Evolutionary conservation across 768 basidiomycete genomes (phyloP).

Genomic region (Boletus huronensis): DNA sequence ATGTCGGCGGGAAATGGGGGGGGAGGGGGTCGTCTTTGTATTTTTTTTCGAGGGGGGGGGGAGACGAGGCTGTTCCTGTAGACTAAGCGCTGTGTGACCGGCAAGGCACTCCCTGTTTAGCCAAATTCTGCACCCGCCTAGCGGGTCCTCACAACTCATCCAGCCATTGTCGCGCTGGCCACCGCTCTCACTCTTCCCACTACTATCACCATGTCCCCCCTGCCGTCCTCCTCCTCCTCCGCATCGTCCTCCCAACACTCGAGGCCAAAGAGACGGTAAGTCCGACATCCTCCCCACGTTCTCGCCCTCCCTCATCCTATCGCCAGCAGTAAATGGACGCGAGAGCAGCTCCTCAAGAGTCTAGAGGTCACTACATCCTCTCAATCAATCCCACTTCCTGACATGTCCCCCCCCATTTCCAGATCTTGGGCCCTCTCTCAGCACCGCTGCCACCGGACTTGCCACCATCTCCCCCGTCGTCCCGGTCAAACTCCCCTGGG

Average conservation of each 20-base stretch:
- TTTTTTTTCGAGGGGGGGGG: constrained; percentile 3
- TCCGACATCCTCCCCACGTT: constrained; percentile 3
- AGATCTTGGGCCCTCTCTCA: constrained; percentile 41
- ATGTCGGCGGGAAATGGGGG: background rate
- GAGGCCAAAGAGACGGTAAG: constrained; percentile 36
- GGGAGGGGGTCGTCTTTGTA: background rate
- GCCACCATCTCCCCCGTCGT: constrained; percentile 44
- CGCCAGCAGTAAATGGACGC: constrained; percentile 31
- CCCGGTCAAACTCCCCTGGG: constrained; percentile 41
- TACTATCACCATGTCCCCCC: constrained; percentile 36
- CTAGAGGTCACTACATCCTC: constrained; percentile 34
- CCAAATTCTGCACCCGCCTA: constrained; percentile 34
- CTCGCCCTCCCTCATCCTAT: constrained; percentile 26
- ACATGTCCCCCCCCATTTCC: constrained; percentile 10
- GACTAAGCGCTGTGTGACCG: constrained; percentile 36
- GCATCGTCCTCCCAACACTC: constrained; percentile 17
- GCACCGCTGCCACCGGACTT: constrained; percentile 43
- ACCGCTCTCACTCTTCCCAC: constrained; percentile 38
- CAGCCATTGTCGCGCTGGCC: constrained; percentile 43
- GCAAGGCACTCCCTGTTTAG: constrained; percentile 35
- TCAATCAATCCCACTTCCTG: constrained; percentile 12
- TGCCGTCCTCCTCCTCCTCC: constrained; percentile 28
- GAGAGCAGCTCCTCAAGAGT: constrained; percentile 38
- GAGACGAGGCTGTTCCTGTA: constrained; percentile 11
- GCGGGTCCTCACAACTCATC: constrained; percentile 31